Base-by-base conservation (phyloP, 1,284 basidiomycete genomes). In the Cutaneotrichosporon mucoides region DNA sequence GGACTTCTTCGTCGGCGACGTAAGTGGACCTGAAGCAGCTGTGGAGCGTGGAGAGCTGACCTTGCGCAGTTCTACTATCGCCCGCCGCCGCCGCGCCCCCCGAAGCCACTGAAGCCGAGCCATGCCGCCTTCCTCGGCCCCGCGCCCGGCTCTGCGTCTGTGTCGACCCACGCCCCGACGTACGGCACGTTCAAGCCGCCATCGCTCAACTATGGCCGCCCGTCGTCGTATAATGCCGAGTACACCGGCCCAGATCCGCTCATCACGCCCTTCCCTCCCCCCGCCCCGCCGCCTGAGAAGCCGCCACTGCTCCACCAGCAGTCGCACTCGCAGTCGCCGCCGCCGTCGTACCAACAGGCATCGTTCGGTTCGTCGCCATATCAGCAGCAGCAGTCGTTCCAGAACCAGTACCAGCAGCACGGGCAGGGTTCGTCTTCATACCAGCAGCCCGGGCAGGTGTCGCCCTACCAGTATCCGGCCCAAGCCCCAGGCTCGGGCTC, bases 1-100 rank as follows among this genome's bases (percentile, higher is more conserved):
- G 46, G 46, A 48, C 46, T 48, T 48, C 46, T 48, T 48, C 34
- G 46, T 48, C 13, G 46, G 46, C 11, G 46, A 48, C 33, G 38
- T 40, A 40, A 40, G 38, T 24, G 24, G 2, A 24, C 24, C 2
- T 2, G 24, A 24, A 24, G 3, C 24, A 2, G 24, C 24, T 24
- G 24, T 24, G 24, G 24, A 24, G 24, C 2, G 24, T 3, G 3
- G 24, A 24, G 24, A 24, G 24, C 24, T 24, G 24, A 24, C 24
- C n/a, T n/a, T n/a, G n/a, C 24, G 24, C 38, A 40, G 38, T 48
- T 36, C 46, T 33, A 48, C 7, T 48, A 48, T 33, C 34, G 46
- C 13, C 46, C 46, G 11, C 46, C 46, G n/a, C 46, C 46, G 10
- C 46, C 46, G 13, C 46, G 46, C 12, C 46, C 46, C 5, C 33